Evolutionary conservation across 768 basidiomycete genomes (phyloP).

Genomic region (Hysterangium stoloniferum): DNA sequence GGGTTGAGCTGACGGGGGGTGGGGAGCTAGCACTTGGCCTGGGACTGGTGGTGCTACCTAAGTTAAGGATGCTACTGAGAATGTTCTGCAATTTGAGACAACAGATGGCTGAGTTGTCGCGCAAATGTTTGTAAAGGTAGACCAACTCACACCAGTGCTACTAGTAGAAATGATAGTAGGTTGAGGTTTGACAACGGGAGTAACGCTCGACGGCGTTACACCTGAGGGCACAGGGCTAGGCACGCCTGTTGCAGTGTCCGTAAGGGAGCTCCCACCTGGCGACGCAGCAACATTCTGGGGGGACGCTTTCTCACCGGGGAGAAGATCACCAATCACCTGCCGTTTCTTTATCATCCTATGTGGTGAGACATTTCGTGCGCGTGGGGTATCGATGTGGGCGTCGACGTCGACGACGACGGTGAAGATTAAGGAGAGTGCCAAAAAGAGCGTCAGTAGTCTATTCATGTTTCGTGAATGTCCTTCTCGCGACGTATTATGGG

Average conservation of each 20-base stretch:
- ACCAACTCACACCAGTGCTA: conserved; percentile 4
- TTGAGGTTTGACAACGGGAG: conserved; percentile 11
- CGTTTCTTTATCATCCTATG: conserved; percentile 70
- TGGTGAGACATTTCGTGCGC: conserved; percentile 46
- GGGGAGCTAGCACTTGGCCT: conserved; percentile 14
- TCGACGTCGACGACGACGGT: conserved; percentile 45
- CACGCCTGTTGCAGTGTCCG: background rate
- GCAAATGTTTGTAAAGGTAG: conserved; percentile 15
- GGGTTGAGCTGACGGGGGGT: conserved; percentile 10
- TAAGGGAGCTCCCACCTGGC: background rate
- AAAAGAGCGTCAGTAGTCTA: conserved; percentile 26
- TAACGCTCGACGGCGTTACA: background rate
- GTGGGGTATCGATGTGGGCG: conserved; percentile 26
- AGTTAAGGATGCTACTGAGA: conserved; percentile 11
- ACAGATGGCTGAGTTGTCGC: conserved; percentile 14
- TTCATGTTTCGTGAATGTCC: conserved; percentile 3
- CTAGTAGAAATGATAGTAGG: conserved; percentile 7
- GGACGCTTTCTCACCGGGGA: background rate
- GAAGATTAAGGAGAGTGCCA: conserved; percentile 59
- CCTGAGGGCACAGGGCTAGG: background rate
- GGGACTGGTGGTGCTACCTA: conserved; percentile 4
- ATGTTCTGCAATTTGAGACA: conserved; percentile 17
- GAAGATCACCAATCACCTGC: background rate
- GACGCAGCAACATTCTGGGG: background rate
- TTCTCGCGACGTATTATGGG: conserved; percentile 5